A percentile compares a stretch with the other conserved stretches of the same genome.
These are phyloP conservation scores for Agaricus sinodeliciosus DNA, from an alignment of 768 basidiomycete genomes.

Conservation along the genomic window DNA sequence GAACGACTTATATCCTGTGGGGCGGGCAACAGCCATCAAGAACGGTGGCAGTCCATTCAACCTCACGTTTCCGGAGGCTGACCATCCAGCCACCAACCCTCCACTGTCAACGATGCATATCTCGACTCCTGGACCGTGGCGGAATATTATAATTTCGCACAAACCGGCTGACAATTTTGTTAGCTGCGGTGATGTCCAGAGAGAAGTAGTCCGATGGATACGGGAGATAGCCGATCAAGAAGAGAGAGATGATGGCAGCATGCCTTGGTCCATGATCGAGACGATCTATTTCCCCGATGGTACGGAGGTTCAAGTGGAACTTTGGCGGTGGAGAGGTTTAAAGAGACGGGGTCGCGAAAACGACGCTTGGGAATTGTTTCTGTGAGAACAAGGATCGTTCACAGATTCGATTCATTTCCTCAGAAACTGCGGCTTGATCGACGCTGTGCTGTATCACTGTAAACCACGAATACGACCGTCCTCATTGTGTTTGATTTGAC, in stretches of 20 bases:
- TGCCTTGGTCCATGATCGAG: background rate
- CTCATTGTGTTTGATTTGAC: too few species aligned
- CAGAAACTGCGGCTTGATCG: too few species aligned
- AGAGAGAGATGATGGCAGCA: background rate
- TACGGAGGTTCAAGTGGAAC: background rate
- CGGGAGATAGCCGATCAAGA: background rate
- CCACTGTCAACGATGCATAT: background rate
- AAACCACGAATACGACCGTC: too few species aligned
- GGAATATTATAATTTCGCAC: background rate
- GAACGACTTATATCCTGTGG: background rate
- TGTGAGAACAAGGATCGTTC: background rate
- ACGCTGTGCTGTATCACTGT: too few species aligned
- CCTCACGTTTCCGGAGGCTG: background rate
- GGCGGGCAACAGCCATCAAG: background rate
- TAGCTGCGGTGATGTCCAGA: background rate
- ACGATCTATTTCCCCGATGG: constrained; percentile 2
- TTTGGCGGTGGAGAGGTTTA: constrained; percentile 3
- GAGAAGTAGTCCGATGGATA: constrained; percentile 1
- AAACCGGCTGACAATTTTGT: background rate
- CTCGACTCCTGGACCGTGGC: background rate
- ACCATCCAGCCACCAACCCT: background rate
- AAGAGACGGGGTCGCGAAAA: background rate
- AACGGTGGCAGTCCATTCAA: background rate
- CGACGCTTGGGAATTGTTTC: constrained; percentile 1
- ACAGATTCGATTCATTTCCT: too few species aligned